Base-by-base conservation (phyloP, 208 protist species). In the Crithidia fasciculata region DNA sequence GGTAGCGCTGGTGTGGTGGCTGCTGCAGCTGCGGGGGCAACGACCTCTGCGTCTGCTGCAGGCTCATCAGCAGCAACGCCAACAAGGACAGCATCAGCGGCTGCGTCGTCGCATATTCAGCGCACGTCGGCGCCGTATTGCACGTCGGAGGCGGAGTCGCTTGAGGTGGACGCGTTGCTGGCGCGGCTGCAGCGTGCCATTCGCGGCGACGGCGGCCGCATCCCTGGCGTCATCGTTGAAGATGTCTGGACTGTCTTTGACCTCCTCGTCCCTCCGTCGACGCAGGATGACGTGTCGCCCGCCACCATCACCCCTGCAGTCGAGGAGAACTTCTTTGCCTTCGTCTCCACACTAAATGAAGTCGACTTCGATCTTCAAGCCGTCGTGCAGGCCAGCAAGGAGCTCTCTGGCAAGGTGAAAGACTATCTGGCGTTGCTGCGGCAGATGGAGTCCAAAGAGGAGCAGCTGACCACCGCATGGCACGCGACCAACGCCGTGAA, bases 201-300 rank as follows among this genome's bases (percentile, higher is more conserved):
- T 49, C 52, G 73, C 64, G 73, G 77, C 28, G 87, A 88, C 43
- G 65, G 72, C 52, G 85, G 86, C 8, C 80, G 72, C 37, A 69
- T 94, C 16, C 87, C 85, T 16, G 70, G 61, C 9, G 84, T 68
- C 49, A 72, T 92, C n/a, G 85, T 89, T n/a, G 85, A 90, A 28
- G 78, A 81, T 6, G 80, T 92, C 10, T 94, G 89, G 89, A 60
- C 86, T 55, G 82, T 89, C 50, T 90, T 86, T 47, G 82, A 94
- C 53, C 76, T 82, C 4, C 82, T 94, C 53, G 77, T 94, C 71
- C 85, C 85, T 13, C 77, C 76, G 2, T 54, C 37, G 19, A 67
- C 81, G 44, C 80, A 82, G 54, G 28, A 52, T 18, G 75, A 87
- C 76, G 68, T 86, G 37, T 59, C 57, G n/a, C 16, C 69, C 9